Evolutionary conservation across 306 rosid species (phyloP).

Genomic region (Castanea crenata): DNA sequence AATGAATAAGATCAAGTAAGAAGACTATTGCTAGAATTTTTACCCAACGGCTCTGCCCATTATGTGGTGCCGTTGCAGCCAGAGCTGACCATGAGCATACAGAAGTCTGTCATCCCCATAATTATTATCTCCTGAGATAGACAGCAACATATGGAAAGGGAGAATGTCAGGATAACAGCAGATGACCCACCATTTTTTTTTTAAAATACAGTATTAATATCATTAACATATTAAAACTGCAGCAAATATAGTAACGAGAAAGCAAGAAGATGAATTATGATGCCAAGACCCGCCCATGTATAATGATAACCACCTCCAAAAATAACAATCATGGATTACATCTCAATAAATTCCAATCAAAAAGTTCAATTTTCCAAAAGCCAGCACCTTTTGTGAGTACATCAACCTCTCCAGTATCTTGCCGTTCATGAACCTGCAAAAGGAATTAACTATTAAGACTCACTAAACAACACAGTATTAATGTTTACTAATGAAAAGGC

Average conservation of each 20-base stretch:
- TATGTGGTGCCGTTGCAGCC: conserved; percentile 89
- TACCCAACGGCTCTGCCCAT: conserved; percentile 99
- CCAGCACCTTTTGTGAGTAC: conserved; percentile 85
- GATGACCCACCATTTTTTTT: neutral
- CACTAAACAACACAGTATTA: neutral
- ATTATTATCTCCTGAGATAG: conserved; percentile 79
- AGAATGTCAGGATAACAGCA: neutral
- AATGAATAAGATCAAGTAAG: neutral
- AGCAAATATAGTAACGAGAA: neutral
- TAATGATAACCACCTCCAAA: neutral
- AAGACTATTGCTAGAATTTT: conserved; percentile 5
- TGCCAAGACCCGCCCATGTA: neutral
- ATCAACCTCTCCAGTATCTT: conserved; percentile 79
- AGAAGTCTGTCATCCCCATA: conserved; percentile 86
- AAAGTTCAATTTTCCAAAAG: conserved; percentile 4
- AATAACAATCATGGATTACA: neutral
- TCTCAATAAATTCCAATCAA: neutral
- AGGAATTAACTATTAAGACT: conserved; percentile 20
- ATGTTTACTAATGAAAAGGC: neutral
- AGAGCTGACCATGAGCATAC: conserved; percentile 90
- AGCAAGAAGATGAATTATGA: neutral
- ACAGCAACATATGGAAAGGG: conserved; percentile 1
- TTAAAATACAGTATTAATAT: neutral
- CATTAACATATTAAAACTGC: neutral
- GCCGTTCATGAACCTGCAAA: conserved; percentile 79